A percentile compares a stretch with the other conserved stretches of the same genome.
These are phyloP conservation scores for Xylaria sp. DNA, from an alignment of 495 filamentous ascomycete species.

Conservation along the genomic window DNA sequence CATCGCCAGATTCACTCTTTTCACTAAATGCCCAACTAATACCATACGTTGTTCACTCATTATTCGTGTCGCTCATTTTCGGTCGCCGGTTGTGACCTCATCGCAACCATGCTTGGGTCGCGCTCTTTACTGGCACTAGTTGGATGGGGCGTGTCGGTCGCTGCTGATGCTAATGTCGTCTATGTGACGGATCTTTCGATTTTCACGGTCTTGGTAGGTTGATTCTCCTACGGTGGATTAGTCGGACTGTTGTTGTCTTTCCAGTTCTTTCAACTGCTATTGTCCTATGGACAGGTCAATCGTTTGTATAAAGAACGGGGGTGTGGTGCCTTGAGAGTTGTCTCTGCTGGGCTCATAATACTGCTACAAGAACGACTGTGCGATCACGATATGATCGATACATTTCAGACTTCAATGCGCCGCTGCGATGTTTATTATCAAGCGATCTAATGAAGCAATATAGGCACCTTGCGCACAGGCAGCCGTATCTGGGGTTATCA, in stretches of 20 bases:
- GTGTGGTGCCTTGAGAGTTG: background rate
- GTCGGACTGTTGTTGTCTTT: background rate
- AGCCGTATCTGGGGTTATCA: constrained; percentile 50
- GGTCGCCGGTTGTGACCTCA: constrained; percentile 18
- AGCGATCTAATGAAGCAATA: constrained; percentile 16
- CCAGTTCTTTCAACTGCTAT: background rate
- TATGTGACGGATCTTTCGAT: constrained; percentile 55
- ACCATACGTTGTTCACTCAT: background rate
- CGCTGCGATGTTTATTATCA: background rate
- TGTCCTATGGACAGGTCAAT: background rate
- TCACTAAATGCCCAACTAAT: background rate
- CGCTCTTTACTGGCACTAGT: constrained; percentile 28
- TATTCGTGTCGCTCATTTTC: constrained; percentile 21
- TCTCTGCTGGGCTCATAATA: background rate
- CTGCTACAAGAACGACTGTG: background rate
- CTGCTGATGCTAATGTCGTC: constrained; percentile 39
- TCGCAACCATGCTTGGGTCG: constrained; percentile 13
- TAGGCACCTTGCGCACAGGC: constrained; percentile 56
- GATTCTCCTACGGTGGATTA: background rate
- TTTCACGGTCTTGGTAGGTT: constrained; percentile 50
- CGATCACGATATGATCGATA: background rate
- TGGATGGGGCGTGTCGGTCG: constrained; percentile 28
- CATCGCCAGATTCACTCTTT: background rate
- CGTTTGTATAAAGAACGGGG: background rate
- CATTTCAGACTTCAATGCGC: background rate